Evolutionary conservation across 768 basidiomycete genomes (phyloP), one percentile per base, ranked within the genome.

Genomic region (Lactarius indigo): DNA sequence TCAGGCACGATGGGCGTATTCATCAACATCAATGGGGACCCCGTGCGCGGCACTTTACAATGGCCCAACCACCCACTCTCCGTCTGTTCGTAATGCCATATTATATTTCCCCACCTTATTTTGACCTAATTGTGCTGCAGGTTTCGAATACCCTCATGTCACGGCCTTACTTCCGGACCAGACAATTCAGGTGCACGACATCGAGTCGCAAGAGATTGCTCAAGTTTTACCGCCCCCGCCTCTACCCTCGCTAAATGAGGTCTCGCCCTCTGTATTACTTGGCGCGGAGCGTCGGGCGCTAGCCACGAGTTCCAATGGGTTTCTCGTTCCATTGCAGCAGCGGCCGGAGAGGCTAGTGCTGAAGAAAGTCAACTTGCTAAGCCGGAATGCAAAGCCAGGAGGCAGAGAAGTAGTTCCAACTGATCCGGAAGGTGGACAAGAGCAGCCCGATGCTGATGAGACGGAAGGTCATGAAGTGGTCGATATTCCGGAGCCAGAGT

Each of bases 31-130:
- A 84, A 86, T 2, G 95, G 94, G 0, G 94, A 96, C 75, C 94
- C 96, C 5, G 88, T 94, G 9, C 83, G 95, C 56, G 94, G 94
- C 2, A 96, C 95, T 2, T 78, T 97, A 54, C 85, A 93, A 73
- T 97, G 94, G 92, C 82, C 86, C 3, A 84, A 80, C 59, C 87
- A 96, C 79, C 92, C 94, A 0, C 78, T 86, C 28, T 83, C 87
- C 23, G 78, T 94, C 42, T 87, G 93, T 95, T 72, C 73, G 90
- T 84, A 41, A 4, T 60, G 56, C 35, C 17, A 4, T 20, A 50
- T n/a, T n/a, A 5, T 23, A 35, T 31, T 3, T 55, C 10, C 1
- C 1, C n/a, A 12, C 10, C 44, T 41, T 63, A 23, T 42, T 39
- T n/a, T 28, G 15, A 6, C 50, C 63, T 59, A 20, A 42, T 26